Percentiles rank a stretch among this genome's conserved stretches.
phyloP scores from a whole-genome alignment of 768 basidiomycete genomes.

The Coprinopsis cinerea region DNA sequence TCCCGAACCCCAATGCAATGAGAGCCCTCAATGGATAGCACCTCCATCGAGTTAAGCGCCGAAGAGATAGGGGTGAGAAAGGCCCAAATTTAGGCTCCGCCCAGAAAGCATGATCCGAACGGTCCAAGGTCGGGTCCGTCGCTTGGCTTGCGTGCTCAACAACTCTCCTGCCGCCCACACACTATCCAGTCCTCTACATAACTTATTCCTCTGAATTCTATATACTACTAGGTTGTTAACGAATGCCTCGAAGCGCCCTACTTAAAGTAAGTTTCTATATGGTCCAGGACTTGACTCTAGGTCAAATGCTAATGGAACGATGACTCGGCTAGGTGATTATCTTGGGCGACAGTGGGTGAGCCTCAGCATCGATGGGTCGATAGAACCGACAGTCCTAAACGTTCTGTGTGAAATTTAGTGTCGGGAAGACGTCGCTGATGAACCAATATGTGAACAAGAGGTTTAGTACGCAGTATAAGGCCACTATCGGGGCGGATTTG shows the following conservation, averaged over 20 bases:
- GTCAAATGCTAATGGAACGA: background rate
- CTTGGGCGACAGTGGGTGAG: conserved; percentile 93
- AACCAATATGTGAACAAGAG: conserved; percentile 99
- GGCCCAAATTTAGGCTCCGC: too few species aligned
- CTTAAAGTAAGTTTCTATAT: conserved; percentile 4
- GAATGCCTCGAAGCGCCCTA: conserved; percentile 5
- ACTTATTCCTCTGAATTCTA: too few species aligned
- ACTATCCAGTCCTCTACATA: too few species aligned
- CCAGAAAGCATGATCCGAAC: too few species aligned
- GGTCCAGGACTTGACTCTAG: background rate
- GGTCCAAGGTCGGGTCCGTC: too few species aligned
- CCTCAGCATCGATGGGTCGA: conserved; percentile 11
- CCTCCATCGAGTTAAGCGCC: too few species aligned
- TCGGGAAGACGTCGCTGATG: conserved; percentile 99
- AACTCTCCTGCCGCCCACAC: too few species aligned
- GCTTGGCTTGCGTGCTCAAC: too few species aligned
- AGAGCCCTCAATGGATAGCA: too few species aligned
- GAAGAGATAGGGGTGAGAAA: too few species aligned
- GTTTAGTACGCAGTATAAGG: conserved; percentile 99
- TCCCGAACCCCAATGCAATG: too few species aligned
- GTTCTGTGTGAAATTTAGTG: conserved; percentile 42
- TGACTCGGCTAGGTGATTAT: conserved; percentile 77
- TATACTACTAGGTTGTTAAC: too few species aligned
- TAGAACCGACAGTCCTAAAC: conserved; percentile 2
- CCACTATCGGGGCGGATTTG: conserved; percentile 99